Base-by-base conservation (phyloP, 176 grass and related monocot genomes). In the Sorghum bicolor region DNA sequence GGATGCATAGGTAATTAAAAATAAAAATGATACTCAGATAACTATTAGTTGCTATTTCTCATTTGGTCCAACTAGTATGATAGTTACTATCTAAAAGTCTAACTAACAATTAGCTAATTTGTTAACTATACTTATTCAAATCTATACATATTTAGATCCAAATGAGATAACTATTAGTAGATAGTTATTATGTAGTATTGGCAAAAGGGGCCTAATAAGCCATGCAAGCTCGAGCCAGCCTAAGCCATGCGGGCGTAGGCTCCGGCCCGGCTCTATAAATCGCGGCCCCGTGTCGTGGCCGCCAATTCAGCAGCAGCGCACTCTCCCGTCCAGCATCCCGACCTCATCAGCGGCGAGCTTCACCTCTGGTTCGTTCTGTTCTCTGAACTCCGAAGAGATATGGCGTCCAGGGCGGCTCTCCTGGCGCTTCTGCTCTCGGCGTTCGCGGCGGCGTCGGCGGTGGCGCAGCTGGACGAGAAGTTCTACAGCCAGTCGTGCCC, bases 401-500 rank as follows among this genome's bases (percentile, higher is more conserved):
- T 90, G 88, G 74, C 79, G 58, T 78, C 74, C 66, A 73, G 66
- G 58, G 34, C 22, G 67, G n/a, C 63, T 40, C 5, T 65, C 29
- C 6, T 79, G 5, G 28, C 8, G 63, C 50, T 85, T 34, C 83
- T 85, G 55, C 75, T 93, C 20, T 41, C 63, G 52, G 66, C 80
- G 40, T 44, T 43, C 24, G 41, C 64, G 45, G 78, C 39, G 78
- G 13, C 43, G 32, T 41, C 84, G 38, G 78, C 83, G 41, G 6
- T 17, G 13, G 83, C 88, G 67, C 86, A 87, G 77, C 80, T 94
- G 14, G 79, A 83, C 7, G 83, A 47, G 67, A 88, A 80, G 38
- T 94, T 86, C 89, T 94, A 94, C 86, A 48, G 80, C 83, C 40
- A 78, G 80, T 40, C 92, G 62, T 94, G 92, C 70, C 92, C 92